Percentiles rank a stretch among this genome's conserved stretches.
These are phyloP conservation scores for Vitis hybrid DNA, from an alignment of 177 flowering plant species.

Conservation along the genomic window DNA sequence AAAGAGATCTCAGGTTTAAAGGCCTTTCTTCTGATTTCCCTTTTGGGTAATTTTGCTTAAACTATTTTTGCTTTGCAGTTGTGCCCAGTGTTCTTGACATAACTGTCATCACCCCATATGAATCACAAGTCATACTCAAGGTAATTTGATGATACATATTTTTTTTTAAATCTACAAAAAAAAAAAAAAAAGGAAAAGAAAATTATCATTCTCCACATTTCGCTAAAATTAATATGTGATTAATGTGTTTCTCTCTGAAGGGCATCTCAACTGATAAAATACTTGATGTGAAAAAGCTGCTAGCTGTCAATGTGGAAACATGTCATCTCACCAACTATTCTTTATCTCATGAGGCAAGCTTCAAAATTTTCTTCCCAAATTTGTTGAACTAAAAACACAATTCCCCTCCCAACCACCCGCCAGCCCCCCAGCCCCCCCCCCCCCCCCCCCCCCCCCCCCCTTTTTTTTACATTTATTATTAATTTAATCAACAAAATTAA, in stretches of 20 bases:
- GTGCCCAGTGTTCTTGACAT: slow-evolving; percentile 81
- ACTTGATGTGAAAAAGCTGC: slow-evolving; percentile 73
- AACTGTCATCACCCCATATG: slow-evolving; percentile 78
- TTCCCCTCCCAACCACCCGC: neutral
- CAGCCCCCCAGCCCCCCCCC: too few relatives aligned
- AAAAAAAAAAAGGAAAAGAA: too few relatives aligned
- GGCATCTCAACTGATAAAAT: slow-evolving; percentile 96
- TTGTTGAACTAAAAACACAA: neutral
- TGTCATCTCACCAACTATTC: slow-evolving; percentile 91
- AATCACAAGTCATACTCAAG: slow-evolving; percentile 73
- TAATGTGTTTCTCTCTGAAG: slow-evolving; percentile 31
- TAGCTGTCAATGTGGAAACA: slow-evolving; percentile 76
- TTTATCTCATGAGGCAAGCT: slow-evolving; percentile 71
- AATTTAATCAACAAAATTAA: neutral
- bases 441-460: too few relatives aligned
- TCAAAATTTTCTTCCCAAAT: neutral
- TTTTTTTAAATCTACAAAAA: neutral
- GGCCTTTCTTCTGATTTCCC: neutral
- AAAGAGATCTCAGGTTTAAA: neutral
- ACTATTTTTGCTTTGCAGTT: slow-evolving; percentile 36
- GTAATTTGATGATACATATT: slow-evolving; percentile 27
- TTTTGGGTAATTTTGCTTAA: too few relatives aligned
- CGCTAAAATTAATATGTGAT: neutral
- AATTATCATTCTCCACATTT: neutral
- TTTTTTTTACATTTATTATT: neutral